phyloP scores from a whole-genome alignment of 495 filamentous ascomycete genomes.

The Margaritispora aquatica region DNA sequence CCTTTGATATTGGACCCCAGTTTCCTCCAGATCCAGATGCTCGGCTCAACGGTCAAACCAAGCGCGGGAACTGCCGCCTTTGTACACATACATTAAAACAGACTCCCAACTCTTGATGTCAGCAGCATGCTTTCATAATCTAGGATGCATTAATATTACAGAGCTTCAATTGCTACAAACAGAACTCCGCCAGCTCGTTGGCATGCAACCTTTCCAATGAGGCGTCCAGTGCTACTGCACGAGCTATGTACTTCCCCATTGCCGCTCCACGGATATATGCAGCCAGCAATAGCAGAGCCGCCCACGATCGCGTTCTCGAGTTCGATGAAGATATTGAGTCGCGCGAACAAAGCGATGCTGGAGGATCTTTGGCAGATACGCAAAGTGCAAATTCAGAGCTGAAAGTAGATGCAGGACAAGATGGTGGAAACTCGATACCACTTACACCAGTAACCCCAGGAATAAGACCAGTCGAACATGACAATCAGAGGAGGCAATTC shows the following conservation, averaged over 20 bases:
- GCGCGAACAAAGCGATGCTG: slow-evolving; percentile 28
- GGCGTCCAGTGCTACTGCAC: slow-evolving; percentile 17
- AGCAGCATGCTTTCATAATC: not conserved
- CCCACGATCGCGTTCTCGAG: slow-evolving; percentile 29
- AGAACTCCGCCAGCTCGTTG: slow-evolving; percentile 17
- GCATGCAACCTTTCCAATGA: slow-evolving; percentile 25
- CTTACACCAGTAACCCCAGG: slow-evolving; percentile 43
- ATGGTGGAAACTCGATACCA: slow-evolving; percentile 21
- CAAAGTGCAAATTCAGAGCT: slow-evolving; percentile 10
- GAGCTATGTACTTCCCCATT: slow-evolving; percentile 95
- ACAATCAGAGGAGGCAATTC: slow-evolving; percentile 26
- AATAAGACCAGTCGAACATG: slow-evolving; percentile 46
- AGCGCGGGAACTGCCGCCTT: not conserved
- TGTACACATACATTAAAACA: not conserved
- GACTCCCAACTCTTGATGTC: not conserved
- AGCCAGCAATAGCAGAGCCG: slow-evolving; percentile 52
- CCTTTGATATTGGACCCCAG: not conserved
- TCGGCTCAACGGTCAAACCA: not conserved
- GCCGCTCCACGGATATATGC: slow-evolving; percentile 86
- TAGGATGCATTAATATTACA: slow-evolving; percentile 10
- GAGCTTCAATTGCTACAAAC: slow-evolving; percentile 5
- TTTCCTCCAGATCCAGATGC: not conserved
- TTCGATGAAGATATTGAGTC: slow-evolving; percentile 36
- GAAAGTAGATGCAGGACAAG: slow-evolving; percentile 6
- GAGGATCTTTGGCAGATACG: slow-evolving; percentile 27